Evolutionary conservation across 495 filamentous ascomycete species (phyloP), one percentile per base, ranked within the genome.

Genomic region (Trichoderma gamsii): DNA sequence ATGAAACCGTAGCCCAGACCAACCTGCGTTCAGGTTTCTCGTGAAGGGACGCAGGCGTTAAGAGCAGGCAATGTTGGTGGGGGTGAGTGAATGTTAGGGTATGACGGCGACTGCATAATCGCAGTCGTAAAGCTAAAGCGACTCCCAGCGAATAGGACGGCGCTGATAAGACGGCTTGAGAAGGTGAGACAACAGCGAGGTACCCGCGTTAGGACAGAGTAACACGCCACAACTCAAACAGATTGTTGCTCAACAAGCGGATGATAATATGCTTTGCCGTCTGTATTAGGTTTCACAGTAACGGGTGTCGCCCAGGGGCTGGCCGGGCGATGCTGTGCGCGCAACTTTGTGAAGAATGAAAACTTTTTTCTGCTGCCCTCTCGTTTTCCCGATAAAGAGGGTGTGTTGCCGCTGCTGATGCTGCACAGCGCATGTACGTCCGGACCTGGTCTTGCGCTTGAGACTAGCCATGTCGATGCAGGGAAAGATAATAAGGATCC

Each of bases 321-420:
- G 16, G 16, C 4, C 27, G 18, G 49, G 49, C 49, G 21, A 52
- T 52, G 49, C n/a, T 52, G 49, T 23, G 49, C 49, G 18, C 49
- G 49, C 16, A 52, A n/a, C 18, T 21, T 21, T 21, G 49, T 52
- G 49, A 52, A 21, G 49, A 52, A 21, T 52, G 49, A 25, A 52
- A 23, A 52, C 18, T 52, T 52, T 18, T 18, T 32, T 32, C 56
- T 61, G 12, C 56, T 18, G 11, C 56, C 25, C 25, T 61, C 56
- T 32, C 12, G 15, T 32, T 32, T 32, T 13, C 27, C 11, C 11
- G 56, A 29, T 61, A 61, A 61, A 61, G 56, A 61, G 56, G 56
- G 56, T 61, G 56, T 61, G 56, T 35, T 29, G 56, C 21, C 51
- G 51, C n/a, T 56, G 51, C 51, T 25, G 51, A 56, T 61, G 56